These are phyloP conservation scores for Suillus placidus DNA, from an alignment of 768 basidiomycete species.

Conservation along the genomic window DNA sequence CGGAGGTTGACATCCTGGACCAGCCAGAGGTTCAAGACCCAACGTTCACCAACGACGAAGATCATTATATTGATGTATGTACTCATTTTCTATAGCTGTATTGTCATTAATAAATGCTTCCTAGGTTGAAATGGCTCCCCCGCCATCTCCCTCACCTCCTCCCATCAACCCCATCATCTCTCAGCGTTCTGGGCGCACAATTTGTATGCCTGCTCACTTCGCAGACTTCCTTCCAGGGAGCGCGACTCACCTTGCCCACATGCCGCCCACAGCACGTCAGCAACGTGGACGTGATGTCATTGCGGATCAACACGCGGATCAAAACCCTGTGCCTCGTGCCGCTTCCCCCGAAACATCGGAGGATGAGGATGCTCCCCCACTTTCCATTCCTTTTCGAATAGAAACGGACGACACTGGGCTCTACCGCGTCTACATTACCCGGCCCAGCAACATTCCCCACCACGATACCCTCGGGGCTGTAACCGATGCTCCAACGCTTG, in stretches of 20 bases:
- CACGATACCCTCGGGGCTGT: neutral
- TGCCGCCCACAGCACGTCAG: neutral
- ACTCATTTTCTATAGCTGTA: neutral
- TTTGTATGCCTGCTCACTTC: no score
- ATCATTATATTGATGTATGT: neutral
- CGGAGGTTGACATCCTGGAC: neutral
- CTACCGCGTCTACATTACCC: conserved; percentile 6
- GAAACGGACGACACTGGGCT: conserved; percentile 8
- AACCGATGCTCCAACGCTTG: conserved; percentile 2
- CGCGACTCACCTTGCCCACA: neutral
- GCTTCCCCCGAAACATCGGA: conserved; percentile 21
- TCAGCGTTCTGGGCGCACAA: no score
- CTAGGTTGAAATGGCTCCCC: neutral
- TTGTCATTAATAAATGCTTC: neutral
- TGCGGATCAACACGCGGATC: neutral
- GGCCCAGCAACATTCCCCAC: neutral
- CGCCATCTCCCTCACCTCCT: no score
- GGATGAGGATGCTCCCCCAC: no score
- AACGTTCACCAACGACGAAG: neutral
- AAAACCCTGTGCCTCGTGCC: neutral
- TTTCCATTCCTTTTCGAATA: neutral
- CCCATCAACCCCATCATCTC: no score
- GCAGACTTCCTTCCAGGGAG: no score
- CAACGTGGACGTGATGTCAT: neutral
- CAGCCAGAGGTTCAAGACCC: neutral